Evolutionary conservation across 164 flowering plant genomes (phyloP).

Genomic region (Amborella trichopoda): DNA sequence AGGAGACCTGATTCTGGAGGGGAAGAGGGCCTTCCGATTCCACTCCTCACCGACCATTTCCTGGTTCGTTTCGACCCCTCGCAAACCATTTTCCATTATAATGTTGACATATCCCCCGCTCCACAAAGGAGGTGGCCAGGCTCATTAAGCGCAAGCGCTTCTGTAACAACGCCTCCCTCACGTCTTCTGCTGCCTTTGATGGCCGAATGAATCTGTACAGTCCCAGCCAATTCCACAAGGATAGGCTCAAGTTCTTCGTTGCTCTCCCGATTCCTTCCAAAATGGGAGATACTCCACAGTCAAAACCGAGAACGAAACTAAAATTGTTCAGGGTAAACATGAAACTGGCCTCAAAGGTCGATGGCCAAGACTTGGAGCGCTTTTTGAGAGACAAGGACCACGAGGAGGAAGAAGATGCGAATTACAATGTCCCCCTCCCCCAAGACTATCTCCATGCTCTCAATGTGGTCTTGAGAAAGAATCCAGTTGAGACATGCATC

Average conservation of each 20-base stretch:
- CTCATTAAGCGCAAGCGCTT: too few relatives aligned
- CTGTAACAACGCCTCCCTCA: too few relatives aligned
- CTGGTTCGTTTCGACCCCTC: slow-evolving; percentile 55
- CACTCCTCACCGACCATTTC: slow-evolving; percentile 90
- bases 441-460: slow-evolving; percentile 91
- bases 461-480: slow-evolving; percentile 74
- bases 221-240: slow-evolving; percentile 50
- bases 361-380: slow-evolving; percentile 40
- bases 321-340: slow-evolving; percentile 58
- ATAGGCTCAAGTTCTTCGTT: slow-evolving; percentile 57
- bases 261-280: slow-evolving; percentile 50
- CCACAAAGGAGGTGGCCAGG: too few relatives aligned
- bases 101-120: slow-evolving; percentile 71
- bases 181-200: slow-evolving; percentile 72
- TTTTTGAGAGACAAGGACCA: too few relatives aligned
- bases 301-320: slow-evolving; percentile 11
- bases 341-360: slow-evolving; percentile 64
- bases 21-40: slow-evolving; percentile 47
- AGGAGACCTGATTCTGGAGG: slow-evolving; percentile 93
- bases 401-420: slow-evolving; percentile 23
- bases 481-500: slow-evolving; percentile 55
- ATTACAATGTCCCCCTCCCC: slow-evolving; percentile 39
- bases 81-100: slow-evolving; percentile 58
- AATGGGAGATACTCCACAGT: slow-evolving; percentile 12
- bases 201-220: slow-evolving; percentile 78